Evolutionary conservation across 495 filamentous ascomycete genomes (phyloP).

Genomic region (Aspergillus cristatus): DNA sequence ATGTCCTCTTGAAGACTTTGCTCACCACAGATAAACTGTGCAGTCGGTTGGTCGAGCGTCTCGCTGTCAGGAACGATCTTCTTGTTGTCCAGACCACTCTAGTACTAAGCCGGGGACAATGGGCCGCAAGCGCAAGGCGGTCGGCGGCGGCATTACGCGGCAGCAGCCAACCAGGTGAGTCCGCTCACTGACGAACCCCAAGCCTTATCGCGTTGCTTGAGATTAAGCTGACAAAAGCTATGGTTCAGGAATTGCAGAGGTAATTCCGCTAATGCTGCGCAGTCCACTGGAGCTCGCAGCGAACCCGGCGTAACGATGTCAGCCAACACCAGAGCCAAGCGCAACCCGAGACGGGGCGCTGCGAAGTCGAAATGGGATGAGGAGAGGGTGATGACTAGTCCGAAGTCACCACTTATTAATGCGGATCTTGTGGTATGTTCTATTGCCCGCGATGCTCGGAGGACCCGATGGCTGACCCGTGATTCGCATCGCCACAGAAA

Average conservation of each 20-base stretch:
- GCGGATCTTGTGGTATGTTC: slow-evolving; percentile 48
- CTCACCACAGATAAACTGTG: slow-evolving; percentile 8
- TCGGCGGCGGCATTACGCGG: slow-evolving; percentile 22
- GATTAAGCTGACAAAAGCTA: slow-evolving; percentile 8
- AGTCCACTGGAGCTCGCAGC: slow-evolving; percentile 7
- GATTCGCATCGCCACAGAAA: slow-evolving; percentile 29
- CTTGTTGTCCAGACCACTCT: slow-evolving; percentile 8
- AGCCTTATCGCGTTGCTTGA: slow-evolving; percentile 3
- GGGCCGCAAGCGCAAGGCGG: slow-evolving; percentile 27
- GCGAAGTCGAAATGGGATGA: slow-evolving; percentile 32
- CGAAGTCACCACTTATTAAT: slow-evolving; percentile 44
- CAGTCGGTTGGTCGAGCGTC: slow-evolving; percentile 1
- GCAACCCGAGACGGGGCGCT: slow-evolving; percentile 21
- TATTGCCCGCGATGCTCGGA: not conserved
- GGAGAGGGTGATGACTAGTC: slow-evolving; percentile 45
- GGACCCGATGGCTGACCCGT: not conserved
- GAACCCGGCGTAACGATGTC: slow-evolving; percentile 15
- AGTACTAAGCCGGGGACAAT: slow-evolving; percentile 20
- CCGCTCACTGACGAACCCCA: not conserved
- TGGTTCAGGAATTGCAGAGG: slow-evolving; percentile 11
- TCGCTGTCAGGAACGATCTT: not conserved
- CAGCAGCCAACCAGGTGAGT: slow-evolving; percentile 12
- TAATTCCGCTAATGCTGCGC: slow-evolving; percentile 17
- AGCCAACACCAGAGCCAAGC: slow-evolving; percentile 20
- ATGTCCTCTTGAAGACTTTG: slow-evolving; percentile 4